These are phyloP conservation scores for Aspergillus sp. DNA, from an alignment of 2,329 filamentous ascomycete genomes.

Conservation along the genomic window DNA sequence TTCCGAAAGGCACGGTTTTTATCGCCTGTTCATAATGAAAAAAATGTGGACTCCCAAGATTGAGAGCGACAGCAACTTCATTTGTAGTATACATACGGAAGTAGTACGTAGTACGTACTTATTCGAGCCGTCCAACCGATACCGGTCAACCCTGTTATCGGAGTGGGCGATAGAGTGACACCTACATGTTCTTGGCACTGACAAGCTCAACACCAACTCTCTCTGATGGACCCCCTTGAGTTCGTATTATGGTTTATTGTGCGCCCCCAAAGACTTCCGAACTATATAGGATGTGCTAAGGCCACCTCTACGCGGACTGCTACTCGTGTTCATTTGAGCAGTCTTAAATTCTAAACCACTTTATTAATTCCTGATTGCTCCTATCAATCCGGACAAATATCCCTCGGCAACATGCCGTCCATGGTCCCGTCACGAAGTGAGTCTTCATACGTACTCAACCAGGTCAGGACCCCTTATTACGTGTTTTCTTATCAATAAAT, in stretches of 20 bases:
- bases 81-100: too few species aligned
- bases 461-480: constrained; percentile 26
- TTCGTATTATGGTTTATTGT: not conserved
- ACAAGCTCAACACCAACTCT: not conserved
- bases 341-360: not conserved
- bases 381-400: not conserved
- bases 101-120: too few species aligned
- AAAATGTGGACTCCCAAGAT: too few species aligned
- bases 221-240: not conserved
- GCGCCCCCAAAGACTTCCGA: not conserved
- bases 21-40: too few species aligned
- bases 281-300: not conserved
- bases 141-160: not conserved
- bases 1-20: too few species aligned
- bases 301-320: not conserved
- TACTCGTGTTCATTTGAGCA: not conserved
- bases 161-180: too few species aligned
- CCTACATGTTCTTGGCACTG: not conserved
- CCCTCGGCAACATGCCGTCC: constrained; percentile 32
- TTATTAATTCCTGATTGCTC: not conserved
- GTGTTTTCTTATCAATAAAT: not conserved
- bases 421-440: constrained; percentile 34
- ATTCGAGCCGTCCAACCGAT: not conserved
- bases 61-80: too few species aligned
- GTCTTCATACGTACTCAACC: constrained; percentile 39